Evolutionary conservation across 75 land plant genomes (phyloP).

Genomic region (Cryptomeria japonica): DNA sequence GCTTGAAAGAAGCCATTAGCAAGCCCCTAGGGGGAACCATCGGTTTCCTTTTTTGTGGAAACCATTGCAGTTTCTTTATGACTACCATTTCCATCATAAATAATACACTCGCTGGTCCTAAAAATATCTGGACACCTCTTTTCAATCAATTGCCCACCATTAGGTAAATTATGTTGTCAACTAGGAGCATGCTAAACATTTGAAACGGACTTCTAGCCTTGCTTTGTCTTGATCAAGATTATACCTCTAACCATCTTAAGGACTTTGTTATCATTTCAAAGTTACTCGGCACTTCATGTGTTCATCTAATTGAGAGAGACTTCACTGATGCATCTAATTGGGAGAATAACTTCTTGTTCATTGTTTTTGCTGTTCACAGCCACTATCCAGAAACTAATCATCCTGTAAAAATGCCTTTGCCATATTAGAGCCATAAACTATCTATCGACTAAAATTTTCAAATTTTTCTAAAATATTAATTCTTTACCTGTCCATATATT

Average conservation of each 20-base stretch:
- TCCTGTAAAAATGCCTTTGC: background rate
- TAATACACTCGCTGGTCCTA: conserved; percentile 1
- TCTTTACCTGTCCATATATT: no score
- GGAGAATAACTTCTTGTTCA: background rate
- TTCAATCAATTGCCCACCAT: conserved; percentile 9
- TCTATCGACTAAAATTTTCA: no score
- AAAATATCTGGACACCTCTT: background rate
- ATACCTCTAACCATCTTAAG: conserved; percentile 6
- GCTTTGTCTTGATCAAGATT: background rate
- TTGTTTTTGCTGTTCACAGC: conserved; percentile 10
- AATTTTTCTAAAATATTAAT: no score
- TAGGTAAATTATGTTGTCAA: conserved; percentile 13
- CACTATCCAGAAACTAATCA: conserved; percentile 11
- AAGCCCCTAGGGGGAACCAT: background rate
- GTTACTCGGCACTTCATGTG: background rate
- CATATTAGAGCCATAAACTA: background rate
- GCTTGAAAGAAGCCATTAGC: background rate
- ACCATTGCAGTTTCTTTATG: background rate
- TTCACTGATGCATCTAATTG: conserved; percentile 4
- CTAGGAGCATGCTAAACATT: conserved; percentile 11
- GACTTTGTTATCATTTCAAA: conserved; percentile 7
- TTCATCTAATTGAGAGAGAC: conserved; percentile 5
- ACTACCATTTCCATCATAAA: background rate
- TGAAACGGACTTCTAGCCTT: background rate
- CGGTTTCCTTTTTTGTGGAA: background rate